Conservation (phyloP, 352 stramenopile genomes). For the Phytophthora nicotianae region DNA sequence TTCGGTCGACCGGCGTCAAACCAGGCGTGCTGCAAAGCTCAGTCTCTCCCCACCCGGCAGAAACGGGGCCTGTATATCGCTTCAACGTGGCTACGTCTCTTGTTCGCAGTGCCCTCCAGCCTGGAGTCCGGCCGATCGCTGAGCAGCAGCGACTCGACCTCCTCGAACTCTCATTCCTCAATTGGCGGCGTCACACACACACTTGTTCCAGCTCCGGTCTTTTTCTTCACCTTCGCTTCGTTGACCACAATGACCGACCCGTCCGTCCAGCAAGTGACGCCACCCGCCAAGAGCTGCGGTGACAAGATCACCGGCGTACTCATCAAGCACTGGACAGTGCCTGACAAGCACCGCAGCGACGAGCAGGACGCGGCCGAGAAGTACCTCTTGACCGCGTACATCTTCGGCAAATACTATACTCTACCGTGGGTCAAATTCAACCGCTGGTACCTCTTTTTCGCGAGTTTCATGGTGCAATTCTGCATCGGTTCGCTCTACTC, state of each 20-base stretch:
- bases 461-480: constrained; percentile 70
- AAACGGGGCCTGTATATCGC: constrained; percentile 28
- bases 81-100: constrained; percentile 28
- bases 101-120: not conserved
- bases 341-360: constrained; percentile 47
- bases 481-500: constrained; percentile 75
- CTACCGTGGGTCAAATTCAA: constrained; percentile 52
- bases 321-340: constrained; percentile 60
- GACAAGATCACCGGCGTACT: constrained; percentile 32
- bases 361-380: constrained; percentile 62
- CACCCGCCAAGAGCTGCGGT: constrained; percentile 34
- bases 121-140: not conserved
- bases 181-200: constrained; percentile 26
- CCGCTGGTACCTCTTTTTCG: constrained; percentile 71
- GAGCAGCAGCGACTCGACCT: constrained; percentile 3
- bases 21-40: constrained; percentile 16
- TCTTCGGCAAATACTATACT: constrained; percentile 58
- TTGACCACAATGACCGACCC: constrained; percentile 28
- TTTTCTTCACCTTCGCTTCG: not conserved
- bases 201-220: constrained; percentile 19
- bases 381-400: constrained; percentile 57
- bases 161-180: constrained; percentile 27
- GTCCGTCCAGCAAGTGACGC: constrained; percentile 30
- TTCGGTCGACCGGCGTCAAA: constrained; percentile 15
- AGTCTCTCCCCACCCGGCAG: constrained; percentile 14